Conservation (phyloP, 1,284 basidiomycete genomes). For the Omphalotus olearius region DNA sequence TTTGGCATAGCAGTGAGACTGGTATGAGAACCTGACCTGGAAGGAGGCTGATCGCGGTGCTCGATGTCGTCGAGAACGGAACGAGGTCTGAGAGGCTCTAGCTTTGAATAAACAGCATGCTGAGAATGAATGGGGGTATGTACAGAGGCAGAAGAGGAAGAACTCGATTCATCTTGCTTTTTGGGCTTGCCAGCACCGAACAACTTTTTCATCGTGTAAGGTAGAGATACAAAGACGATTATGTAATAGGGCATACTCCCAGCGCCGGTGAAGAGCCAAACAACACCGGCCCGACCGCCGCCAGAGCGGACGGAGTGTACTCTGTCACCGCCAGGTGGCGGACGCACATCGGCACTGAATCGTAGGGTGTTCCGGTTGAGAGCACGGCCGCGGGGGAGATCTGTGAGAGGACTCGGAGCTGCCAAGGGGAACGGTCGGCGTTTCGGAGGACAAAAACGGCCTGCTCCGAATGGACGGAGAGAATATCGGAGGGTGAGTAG, state of each 20-base stretch:
- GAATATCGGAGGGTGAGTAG: constrained; percentile 31
- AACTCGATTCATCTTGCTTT: too few relatives aligned
- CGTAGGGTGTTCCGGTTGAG: constrained; percentile 60
- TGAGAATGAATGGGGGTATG: too few relatives aligned
- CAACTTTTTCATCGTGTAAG: neutral
- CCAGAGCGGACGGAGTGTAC: too few relatives aligned
- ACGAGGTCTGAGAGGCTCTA: too few relatives aligned
- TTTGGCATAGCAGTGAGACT: neutral
- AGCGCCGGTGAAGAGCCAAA: too few relatives aligned
- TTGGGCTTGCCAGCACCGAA: too few relatives aligned
- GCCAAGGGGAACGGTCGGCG: constrained; percentile 52
- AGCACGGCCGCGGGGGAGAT: constrained; percentile 36
- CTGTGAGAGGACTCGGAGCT: constrained; percentile 37
- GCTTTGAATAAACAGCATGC: too few relatives aligned
- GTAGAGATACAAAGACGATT: neutral
- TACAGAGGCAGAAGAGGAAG: too few relatives aligned
- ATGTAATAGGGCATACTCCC: neutral
- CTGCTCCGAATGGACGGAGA: constrained; percentile 20
- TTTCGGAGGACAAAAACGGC: constrained; percentile 57
- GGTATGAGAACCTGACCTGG: too few relatives aligned
- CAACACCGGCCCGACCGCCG: too few relatives aligned
- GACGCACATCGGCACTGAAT: constrained; percentile 18
- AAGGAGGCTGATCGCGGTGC: neutral
- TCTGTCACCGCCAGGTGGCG: too few relatives aligned
- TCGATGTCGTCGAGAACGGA: neutral